phyloP scores from a whole-genome alignment of 1,139 yeast species.

The Saccharomyces uvarum region DNA sequence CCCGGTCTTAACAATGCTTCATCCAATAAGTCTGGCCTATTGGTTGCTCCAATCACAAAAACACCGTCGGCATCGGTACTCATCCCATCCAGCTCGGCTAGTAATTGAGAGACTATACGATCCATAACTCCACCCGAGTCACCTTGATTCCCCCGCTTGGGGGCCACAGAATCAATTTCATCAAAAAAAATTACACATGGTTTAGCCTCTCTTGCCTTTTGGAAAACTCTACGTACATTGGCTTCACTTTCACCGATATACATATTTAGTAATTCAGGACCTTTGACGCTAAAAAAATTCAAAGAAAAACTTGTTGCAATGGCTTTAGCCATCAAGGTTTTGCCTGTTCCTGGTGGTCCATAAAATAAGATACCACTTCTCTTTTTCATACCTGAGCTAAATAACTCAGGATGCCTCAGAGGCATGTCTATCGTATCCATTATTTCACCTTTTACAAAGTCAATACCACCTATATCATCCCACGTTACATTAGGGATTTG shows the following conservation, averaged over 20 bases:
- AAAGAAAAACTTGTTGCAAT: slow-evolving; percentile 91
- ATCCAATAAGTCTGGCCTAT: slow-evolving; percentile 87
- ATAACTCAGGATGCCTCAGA: slow-evolving; percentile 81
- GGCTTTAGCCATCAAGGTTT: slow-evolving; percentile 88
- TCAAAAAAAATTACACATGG: slow-evolving; percentile 97
- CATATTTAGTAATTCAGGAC: slow-evolving; percentile 92
- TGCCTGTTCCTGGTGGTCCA: slow-evolving; percentile 98
- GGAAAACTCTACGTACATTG: slow-evolving; percentile 88
- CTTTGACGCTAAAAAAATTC: slow-evolving; percentile 91
- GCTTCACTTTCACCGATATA: slow-evolving; percentile 98
- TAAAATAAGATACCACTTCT: slow-evolving; percentile 89
- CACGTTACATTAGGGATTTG: slow-evolving; percentile 89
- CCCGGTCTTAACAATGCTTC: slow-evolving; percentile 94
- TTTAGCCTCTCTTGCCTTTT: slow-evolving; percentile 87
- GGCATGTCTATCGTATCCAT: slow-evolving; percentile 96
- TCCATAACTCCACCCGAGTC: slow-evolving; percentile 99
- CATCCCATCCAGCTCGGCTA: slow-evolving; percentile 96
- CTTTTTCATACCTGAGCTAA: slow-evolving; percentile 81
- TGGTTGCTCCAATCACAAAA: slow-evolving; percentile 95
- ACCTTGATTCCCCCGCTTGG: slow-evolving; percentile 95
- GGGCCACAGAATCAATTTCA: slow-evolving; percentile 95
- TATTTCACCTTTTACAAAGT: slow-evolving; percentile 81
- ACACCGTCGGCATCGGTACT: slow-evolving; percentile 83
- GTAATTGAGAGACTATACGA: slow-evolving; percentile 85
- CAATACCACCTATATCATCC: slow-evolving; percentile 78